phyloP scores from a whole-genome alignment of 78 protist species.

The Dictyostelium capitatum region DNA sequence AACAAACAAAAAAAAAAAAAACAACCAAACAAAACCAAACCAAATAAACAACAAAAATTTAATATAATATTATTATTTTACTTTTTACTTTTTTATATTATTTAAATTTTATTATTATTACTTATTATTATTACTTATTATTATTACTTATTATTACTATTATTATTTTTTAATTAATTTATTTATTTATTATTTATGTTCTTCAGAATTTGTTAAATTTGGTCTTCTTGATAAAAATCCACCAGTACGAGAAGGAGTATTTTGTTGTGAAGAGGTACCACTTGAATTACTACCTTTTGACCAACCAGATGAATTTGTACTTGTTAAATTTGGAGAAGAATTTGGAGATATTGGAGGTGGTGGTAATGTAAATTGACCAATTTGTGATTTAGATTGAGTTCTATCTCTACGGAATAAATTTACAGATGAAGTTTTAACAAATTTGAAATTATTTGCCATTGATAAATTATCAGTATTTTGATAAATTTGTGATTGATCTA shows the following conservation, averaged over 20 bases:
- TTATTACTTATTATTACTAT: background rate
- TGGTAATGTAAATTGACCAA: constrained; percentile 2
- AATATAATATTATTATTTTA: background rate
- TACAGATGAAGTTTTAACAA: constrained; percentile 14
- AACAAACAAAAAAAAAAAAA: background rate
- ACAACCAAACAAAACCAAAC: background rate
- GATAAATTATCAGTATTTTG: background rate
- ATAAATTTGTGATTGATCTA: constrained; percentile 17
- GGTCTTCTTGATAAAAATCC: constrained; percentile 21
- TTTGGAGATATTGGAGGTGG: constrained; percentile 18
- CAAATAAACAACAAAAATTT: background rate
- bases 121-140: background rate
- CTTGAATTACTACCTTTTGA: constrained; percentile 7
- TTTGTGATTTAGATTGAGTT: background rate
- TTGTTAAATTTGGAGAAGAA: background rate
- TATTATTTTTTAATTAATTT: background rate
- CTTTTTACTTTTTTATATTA: background rate
- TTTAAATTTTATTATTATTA: background rate
- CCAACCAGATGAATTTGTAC: background rate
- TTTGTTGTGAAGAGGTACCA: background rate
- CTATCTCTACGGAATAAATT: background rate
- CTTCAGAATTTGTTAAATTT: constrained; percentile 3
- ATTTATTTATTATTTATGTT: background rate
- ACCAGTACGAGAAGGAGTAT: background rate
- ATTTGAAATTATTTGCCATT: constrained; percentile 5